Evolutionary conservation across 768 basidiomycete species (phyloP).

Genomic region (Russula compacta): DNA sequence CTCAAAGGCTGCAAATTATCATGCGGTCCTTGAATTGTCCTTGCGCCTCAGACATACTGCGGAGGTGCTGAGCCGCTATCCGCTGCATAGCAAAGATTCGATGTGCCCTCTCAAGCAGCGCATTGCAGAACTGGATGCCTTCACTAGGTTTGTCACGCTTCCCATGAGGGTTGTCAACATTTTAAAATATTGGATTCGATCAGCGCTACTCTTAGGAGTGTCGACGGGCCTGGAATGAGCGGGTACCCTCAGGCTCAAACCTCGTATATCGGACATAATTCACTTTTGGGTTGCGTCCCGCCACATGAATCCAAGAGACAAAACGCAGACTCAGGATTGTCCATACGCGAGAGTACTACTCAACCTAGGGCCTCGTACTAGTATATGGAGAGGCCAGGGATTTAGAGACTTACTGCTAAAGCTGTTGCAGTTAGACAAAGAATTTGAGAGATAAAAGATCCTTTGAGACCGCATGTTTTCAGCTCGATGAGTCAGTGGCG

Average conservation of each 20-base stretch:
- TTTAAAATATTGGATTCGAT: background rate
- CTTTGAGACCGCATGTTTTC: background rate
- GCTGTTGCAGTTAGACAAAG: no score
- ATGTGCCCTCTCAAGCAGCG: conserved; percentile 35
- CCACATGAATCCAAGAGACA: background rate
- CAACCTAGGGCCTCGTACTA: no score
- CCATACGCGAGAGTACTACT: no score
- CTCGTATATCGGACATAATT: background rate
- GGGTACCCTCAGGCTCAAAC: background rate
- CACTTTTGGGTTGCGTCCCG: background rate
- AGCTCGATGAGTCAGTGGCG: background rate
- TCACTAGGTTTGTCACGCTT: conserved; percentile 38
- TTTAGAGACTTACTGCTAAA: no score
- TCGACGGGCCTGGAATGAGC: background rate
- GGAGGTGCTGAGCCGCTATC: conserved; percentile 41
- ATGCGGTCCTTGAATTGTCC: conserved; percentile 55
- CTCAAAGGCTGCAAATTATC: conserved; percentile 44
- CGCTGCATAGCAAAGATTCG: conserved; percentile 29
- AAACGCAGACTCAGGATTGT: no score
- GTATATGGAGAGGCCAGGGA: no score
- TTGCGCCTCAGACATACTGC: conserved; percentile 51
- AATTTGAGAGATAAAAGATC: no score
- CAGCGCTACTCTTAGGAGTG: background rate
- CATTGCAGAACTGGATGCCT: conserved; percentile 42
- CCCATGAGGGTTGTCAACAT: background rate